Conservation (phyloP, 768 basidiomycete species). For the Leccinellum rugosiceps region DNA sequence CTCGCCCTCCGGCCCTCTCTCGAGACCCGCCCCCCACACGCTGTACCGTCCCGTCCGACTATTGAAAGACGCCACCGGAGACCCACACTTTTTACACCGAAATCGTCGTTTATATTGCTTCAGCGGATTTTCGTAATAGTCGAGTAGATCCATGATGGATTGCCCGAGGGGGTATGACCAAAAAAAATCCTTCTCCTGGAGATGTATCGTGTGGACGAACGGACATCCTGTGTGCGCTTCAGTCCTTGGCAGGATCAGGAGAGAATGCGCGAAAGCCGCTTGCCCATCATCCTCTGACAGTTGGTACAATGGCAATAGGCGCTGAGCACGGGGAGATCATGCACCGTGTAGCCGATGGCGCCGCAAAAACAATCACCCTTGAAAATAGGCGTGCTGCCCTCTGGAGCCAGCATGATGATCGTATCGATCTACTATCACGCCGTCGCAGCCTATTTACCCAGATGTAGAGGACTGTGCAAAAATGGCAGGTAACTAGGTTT, state of each 20-base stretch:
- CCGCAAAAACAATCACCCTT: slow-evolving; percentile 61
- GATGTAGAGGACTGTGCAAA: too few relatives aligned
- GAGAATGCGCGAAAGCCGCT: slow-evolving; percentile 7
- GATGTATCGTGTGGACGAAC: slow-evolving; percentile 62
- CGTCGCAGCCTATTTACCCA: too few relatives aligned
- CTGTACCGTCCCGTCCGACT: slow-evolving; percentile 46
- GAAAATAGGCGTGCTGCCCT: slow-evolving; percentile 21
- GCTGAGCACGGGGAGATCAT: slow-evolving; percentile 47
- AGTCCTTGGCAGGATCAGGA: background rate
- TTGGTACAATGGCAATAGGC: slow-evolving; percentile 70
- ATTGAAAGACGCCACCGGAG: slow-evolving; percentile 51
- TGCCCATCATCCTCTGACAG: slow-evolving; percentile 63
- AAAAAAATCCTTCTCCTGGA: slow-evolving; percentile 44
- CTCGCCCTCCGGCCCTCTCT: slow-evolving; percentile 48
- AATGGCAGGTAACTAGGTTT: too few relatives aligned
- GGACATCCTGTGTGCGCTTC: slow-evolving; percentile 35
- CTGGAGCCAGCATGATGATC: slow-evolving; percentile 10
- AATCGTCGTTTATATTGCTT: slow-evolving; percentile 62
- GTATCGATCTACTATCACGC: background rate
- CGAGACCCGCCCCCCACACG: slow-evolving; percentile 56
- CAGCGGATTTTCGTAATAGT: slow-evolving; percentile 44
- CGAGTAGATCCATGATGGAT: slow-evolving; percentile 35
- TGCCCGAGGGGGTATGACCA: slow-evolving; percentile 41
- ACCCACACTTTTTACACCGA: slow-evolving; percentile 63
- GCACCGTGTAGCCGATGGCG: slow-evolving; percentile 45